Evolutionary conservation across 768 basidiomycete genomes (phyloP).

Genomic region (Russula vinacea): DNA sequence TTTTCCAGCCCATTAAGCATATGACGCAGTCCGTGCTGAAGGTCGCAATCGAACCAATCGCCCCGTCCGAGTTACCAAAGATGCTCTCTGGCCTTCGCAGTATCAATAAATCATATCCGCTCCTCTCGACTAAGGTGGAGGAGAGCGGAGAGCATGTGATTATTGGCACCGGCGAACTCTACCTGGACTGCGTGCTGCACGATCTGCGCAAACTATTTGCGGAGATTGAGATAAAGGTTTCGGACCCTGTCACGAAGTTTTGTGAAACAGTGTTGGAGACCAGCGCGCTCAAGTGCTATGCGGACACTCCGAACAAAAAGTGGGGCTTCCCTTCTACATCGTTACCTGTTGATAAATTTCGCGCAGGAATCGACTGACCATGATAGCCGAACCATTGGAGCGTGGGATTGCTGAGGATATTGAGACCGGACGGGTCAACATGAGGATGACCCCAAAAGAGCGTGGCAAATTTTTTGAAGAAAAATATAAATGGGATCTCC

Average conservation of each 20-base stretch:
- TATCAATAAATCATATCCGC: constrained; percentile 96
- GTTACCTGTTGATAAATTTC: constrained; percentile 20
- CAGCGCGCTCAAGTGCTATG: constrained; percentile 96
- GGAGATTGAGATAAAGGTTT: constrained; percentile 99
- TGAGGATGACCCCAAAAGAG: constrained; percentile 94
- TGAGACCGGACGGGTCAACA: constrained; percentile 87
- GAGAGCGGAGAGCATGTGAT: constrained; percentile 98
- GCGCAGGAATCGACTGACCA: constrained; percentile 90
- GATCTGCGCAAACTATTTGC: constrained; percentile 89
- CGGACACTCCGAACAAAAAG: constrained; percentile 99
- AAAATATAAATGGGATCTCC: constrained; percentile 96
- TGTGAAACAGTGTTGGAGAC: constrained; percentile 98
- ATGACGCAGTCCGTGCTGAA: constrained; percentile 97
- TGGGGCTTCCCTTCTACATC: constrained; percentile 41
- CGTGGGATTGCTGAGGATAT: constrained; percentile 95
- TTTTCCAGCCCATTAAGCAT: constrained; percentile 94
- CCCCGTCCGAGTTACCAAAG: constrained; percentile 96
- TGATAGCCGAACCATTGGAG: constrained; percentile 98
- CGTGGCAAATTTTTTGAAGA: constrained; percentile 94
- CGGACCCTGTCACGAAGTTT: constrained; percentile 97
- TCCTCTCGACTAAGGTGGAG: constrained; percentile 93
- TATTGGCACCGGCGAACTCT: constrained; percentile 95
- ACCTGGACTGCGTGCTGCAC: constrained; percentile 95
- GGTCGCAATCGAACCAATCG: constrained; percentile 96
- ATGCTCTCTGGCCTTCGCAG: constrained; percentile 97